Evolutionary conservation across 2,329 filamentous ascomycete genomes (phyloP), one percentile per base, ranked within the genome.

Genomic region (Calonectria pteridis): DNA sequence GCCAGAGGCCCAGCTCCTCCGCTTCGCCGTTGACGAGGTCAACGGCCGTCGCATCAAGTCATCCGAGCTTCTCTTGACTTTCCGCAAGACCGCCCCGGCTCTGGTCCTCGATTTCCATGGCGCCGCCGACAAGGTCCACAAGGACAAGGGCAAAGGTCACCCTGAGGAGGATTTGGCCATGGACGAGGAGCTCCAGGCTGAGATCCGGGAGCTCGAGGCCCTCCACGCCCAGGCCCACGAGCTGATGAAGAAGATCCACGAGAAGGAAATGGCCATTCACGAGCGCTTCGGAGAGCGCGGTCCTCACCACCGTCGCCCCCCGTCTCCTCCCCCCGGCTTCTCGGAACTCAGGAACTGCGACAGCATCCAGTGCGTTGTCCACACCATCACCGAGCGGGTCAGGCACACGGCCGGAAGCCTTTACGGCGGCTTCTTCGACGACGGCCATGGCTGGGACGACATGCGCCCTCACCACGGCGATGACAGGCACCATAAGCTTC

Each of bases 11-110:
- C 87, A 89, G 77, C 77, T 86, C 18, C 79, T 90, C 78, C 85
- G 82, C 71, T 85, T 90, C 53, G 82, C 83, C 43, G 80, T 89
- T 53, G 77, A 85, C 46, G 83, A 82, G 10, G 73, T 89, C 40
- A 84, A 89, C 77, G 86, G 85, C 63, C 81, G 82, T 71, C 67
- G 83, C 40, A 79, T 87, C 31, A 78, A 84, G 28, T 81, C 85
- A 72, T 77, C 84, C 46, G 82, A 82, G 10, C 87, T 90, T 71
- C 83, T 83, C 26, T 79, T 87, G 69, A 83, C 85, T 20, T 89
- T 90, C 79, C 85, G 84, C 76, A 88, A 90, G 77, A 84, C 83
- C 7, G 76, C 80, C 2, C 86, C 88, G 0, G 82, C 84, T 26
- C 81, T 84, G 58, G 84, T 90, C 35, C 80, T 86, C 40, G 83